Conservation (phyloP, 805 yeast species). For the Starmerella bombi region DNA sequence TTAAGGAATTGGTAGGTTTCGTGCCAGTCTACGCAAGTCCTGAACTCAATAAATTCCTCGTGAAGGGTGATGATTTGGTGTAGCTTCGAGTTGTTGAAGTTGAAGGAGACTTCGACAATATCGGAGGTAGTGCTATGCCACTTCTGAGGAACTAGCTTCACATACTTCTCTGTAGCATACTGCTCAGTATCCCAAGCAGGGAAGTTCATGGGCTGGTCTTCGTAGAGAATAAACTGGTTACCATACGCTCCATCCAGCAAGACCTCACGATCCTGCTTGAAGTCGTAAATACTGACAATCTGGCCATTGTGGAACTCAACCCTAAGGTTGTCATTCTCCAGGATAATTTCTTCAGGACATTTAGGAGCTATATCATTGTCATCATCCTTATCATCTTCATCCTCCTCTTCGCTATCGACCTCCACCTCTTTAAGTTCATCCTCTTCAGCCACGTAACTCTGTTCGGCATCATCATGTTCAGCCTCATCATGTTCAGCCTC, state of each 20-base stretch:
- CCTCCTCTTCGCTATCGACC: neutral
- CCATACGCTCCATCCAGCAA: slow-evolving; percentile 57
- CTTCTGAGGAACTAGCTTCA: slow-evolving; percentile 30
- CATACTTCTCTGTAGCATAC: slow-evolving; percentile 63
- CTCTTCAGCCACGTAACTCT: neutral
- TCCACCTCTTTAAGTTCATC: neutral
- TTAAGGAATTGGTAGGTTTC: slow-evolving; percentile 79
- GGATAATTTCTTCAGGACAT: slow-evolving; percentile 23
- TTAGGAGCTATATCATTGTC: neutral
- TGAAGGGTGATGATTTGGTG: slow-evolving; percentile 29
- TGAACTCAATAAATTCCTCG: slow-evolving; percentile 29
- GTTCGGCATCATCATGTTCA: neutral
- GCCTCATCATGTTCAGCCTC: neutral
- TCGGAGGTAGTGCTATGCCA: slow-evolving; percentile 11
- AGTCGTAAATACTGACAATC: slow-evolving; percentile 51
- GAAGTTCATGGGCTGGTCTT: slow-evolving; percentile 81
- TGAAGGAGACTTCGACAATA: slow-evolving; percentile 10
- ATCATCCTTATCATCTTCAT: neutral
- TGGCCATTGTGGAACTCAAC: slow-evolving; percentile 52
- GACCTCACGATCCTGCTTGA: slow-evolving; percentile 44
- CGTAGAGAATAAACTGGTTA: slow-evolving; percentile 67
- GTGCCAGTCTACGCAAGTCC: slow-evolving; percentile 63
- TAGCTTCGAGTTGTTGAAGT: slow-evolving; percentile 13
- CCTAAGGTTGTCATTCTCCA: slow-evolving; percentile 49
- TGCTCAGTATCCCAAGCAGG: slow-evolving; percentile 98